Evolutionary conservation across 2,329 filamentous ascomycete species (phyloP).

Genomic region (Clonostachys solani): DNA sequence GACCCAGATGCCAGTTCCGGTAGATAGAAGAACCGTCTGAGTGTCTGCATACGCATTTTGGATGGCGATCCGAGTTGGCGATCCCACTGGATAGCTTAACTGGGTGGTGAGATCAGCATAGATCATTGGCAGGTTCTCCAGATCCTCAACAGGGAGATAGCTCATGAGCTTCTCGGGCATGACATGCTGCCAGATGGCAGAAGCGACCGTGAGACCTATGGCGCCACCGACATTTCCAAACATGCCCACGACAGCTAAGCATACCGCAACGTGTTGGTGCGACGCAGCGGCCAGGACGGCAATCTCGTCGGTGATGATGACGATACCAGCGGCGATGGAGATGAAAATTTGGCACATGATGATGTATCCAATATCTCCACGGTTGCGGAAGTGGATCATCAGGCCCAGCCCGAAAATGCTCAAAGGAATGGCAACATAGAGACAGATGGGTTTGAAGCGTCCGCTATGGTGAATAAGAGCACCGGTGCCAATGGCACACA

Average conservation of each 20-base stretch:
- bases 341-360: constrained; percentile 60
- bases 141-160: constrained; percentile 35
- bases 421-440: constrained; percentile 44
- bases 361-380: constrained; percentile 44
- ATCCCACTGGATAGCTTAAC: constrained; percentile 44
- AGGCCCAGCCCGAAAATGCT: constrained; percentile 51
- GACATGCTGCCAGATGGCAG: constrained; percentile 59
- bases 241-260: constrained; percentile 56
- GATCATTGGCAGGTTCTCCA: constrained; percentile 25
- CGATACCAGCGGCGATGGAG: constrained; percentile 53
- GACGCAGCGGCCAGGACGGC: constrained; percentile 56
- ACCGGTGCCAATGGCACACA: constrained; percentile 21
- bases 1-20: background rate
- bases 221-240: constrained; percentile 57
- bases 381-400: constrained; percentile 55
- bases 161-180: constrained; percentile 46
- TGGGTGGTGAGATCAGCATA: constrained; percentile 51
- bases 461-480: constrained; percentile 34
- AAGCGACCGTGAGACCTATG: constrained; percentile 54
- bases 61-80: constrained; percentile 47
- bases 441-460: constrained; percentile 42
- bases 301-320: constrained; percentile 52
- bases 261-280: constrained; percentile 56
- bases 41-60: constrained; percentile 54
- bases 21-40: constrained; percentile 41